Base-by-base conservation (phyloP, 805 yeast genomes). In the Vanderwaltozyma polyspora region DNA sequence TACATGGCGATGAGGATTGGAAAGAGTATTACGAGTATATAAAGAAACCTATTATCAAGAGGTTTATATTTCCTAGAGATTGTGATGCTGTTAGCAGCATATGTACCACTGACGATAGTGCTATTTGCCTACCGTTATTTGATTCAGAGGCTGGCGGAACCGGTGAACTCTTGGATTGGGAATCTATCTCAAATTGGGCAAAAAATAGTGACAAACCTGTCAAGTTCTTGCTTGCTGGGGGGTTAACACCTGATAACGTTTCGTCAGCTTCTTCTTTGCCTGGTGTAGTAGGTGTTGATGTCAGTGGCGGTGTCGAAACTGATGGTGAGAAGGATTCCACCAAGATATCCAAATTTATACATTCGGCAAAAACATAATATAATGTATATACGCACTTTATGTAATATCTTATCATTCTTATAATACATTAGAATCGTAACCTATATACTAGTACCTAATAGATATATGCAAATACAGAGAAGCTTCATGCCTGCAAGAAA, bases 111-210 rank as follows among this genome's bases (percentile, higher is more conserved):
- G 24, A 25, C 5, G 6, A 17, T 6, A 18, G 19, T 3, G 15
- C 13, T 7, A 19, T 17, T 4, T 35, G 35, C 26, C 17, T 45
- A 31, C 74, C 86, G 1, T 63, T 91, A 31, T 63, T 89, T 14
- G 98, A 91, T 51, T 79, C 94, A 2, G 95, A 83, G 47, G 68
- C 68, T 2, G 98, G 98, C 9, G 98, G 98, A 1, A 91, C 85
- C 44, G 98, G 98, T 5, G 72, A 72, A 35, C 47, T 63, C n/a
- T 69, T 86, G 13, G 75, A 81, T 52, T 89, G 97, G 97, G 50
- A 60, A 2, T 55, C 62, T 8, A 62, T 76, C 27, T 49, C 60
- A 2, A 39, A 48, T 11, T 63, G 71, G 62, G 51, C 66, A 22
- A 17, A 40, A 16, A 27, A 60, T 28, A 58, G 64, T 1, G 53